These are phyloP conservation scores for Ajuga reptans DNA, from an alignment of 305 asterid species.

Conservation along the genomic window DNA sequence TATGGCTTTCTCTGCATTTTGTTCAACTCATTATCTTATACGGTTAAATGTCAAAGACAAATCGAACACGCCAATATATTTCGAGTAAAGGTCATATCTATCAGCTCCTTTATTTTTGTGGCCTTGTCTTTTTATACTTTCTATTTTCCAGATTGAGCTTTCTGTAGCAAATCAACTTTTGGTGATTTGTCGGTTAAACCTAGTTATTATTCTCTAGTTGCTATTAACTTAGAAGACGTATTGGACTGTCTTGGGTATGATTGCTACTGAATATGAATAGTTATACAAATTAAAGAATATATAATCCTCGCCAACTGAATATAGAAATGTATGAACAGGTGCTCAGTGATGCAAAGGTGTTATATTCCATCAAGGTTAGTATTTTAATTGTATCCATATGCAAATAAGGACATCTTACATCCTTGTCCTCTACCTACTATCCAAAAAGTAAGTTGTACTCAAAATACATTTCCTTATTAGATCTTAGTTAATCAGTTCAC, in stretches of 20 bases:
- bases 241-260: conserved; percentile 19
- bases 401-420: conserved; percentile 37
- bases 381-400: conserved; percentile 27
- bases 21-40: conserved; percentile 27
- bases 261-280: neutral
- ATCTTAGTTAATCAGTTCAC: conserved; percentile 19
- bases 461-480: conserved; percentile 21
- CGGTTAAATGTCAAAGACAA: conserved; percentile 23
- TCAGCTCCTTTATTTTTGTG: neutral
- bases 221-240: neutral
- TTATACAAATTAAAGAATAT: neutral
- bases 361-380: conserved; percentile 36
- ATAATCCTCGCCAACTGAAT: conserved; percentile 13
- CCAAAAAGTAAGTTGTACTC: conserved; percentile 46
- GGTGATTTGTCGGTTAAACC: neutral
- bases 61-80: conserved; percentile 20
- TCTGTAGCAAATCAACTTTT: neutral
- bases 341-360: conserved; percentile 29
- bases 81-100: conserved; percentile 14
- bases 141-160: neutral
- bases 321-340: conserved; percentile 20
- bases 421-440: conserved; percentile 55
- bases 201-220: neutral
- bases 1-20: conserved; percentile 35
- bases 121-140: conserved; percentile 5